These are phyloP conservation scores for Sugiyamaella chiloensis DNA, from an alignment of 805 yeast species.

Conservation along the genomic window DNA sequence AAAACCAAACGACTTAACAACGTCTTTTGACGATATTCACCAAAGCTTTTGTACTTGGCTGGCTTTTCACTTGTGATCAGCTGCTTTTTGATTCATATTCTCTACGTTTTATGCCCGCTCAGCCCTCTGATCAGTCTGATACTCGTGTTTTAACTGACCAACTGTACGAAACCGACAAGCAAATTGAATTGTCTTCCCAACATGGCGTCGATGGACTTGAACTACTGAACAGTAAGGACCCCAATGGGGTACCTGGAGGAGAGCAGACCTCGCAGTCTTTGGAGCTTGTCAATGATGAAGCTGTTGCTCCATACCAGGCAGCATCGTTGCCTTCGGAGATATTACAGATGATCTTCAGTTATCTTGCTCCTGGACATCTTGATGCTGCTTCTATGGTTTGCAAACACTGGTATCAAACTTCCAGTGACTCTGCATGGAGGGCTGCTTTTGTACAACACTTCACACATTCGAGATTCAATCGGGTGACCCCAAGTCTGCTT, in stretches of 20 bases:
- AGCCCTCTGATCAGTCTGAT: neutral
- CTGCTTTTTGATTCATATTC: neutral
- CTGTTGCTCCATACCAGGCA: neutral
- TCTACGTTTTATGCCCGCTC: neutral
- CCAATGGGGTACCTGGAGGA: neutral
- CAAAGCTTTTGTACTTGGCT: too few relatives aligned
- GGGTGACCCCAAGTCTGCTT: constrained; percentile 22
- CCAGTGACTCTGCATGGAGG: constrained; percentile 33
- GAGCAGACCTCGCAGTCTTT: too few relatives aligned
- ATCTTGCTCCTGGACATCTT: constrained; percentile 25
- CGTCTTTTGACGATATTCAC: too few relatives aligned
- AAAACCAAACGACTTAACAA: too few relatives aligned
- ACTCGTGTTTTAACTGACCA: neutral
- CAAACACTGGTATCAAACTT: constrained; percentile 27
- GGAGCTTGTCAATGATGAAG: neutral
- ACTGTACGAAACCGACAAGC: too few relatives aligned
- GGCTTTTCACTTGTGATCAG: too few relatives aligned
- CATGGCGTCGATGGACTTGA: neutral
- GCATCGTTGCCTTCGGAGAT: constrained; percentile 27
- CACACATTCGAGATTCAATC: constrained; percentile 25
- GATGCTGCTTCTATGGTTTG: constrained; percentile 30
- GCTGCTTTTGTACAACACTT: constrained; percentile 26
- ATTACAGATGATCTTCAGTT: constrained; percentile 24
- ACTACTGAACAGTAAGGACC: neutral
- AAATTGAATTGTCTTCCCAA: neutral